phyloP scores from a whole-genome alignment of 2,329 filamentous ascomycete genomes.

The Exserohilum rostratum region DNA sequence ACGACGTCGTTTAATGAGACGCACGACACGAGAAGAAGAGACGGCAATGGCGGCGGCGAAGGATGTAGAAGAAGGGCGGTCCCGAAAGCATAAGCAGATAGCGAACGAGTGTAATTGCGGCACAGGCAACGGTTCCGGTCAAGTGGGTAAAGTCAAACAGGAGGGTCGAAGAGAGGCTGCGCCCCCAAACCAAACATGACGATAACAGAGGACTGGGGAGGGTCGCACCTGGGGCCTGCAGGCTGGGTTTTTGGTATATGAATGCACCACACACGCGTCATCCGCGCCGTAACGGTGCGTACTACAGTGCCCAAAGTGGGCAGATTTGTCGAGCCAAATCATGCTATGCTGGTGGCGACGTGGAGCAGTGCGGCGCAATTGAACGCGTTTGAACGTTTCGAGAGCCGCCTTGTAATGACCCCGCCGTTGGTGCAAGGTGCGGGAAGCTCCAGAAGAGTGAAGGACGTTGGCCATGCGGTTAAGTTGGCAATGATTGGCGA shows the following conservation, averaged over 20 bases:
- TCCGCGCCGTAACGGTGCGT: conserved; percentile 32
- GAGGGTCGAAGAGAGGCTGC: conserved; percentile 26
- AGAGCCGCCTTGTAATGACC: conserved; percentile 19
- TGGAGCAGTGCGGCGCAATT: conserved; percentile 21
- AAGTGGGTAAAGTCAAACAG: conserved; percentile 23
- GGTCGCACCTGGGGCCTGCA: conserved; percentile 42
- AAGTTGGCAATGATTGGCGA: conserved; percentile 16
- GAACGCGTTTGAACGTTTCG: conserved; percentile 24
- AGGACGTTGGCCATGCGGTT: conserved; percentile 12
- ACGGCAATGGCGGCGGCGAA: conserved; percentile 15
- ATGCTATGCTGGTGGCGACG: conserved; percentile 23
- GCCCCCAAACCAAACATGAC: conserved; percentile 26
- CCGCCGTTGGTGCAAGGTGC: conserved; percentile 25
- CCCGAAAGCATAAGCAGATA: conserved; percentile 11
- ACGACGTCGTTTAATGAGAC: conserved; percentile 8
- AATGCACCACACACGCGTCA: conserved; percentile 32
- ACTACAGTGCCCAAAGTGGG: conserved; percentile 9
- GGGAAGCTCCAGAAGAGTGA: conserved; percentile 18
- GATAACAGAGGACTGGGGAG: conserved; percentile 31
- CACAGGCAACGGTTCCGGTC: conserved; percentile 23
- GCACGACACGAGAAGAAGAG: conserved; percentile 10
- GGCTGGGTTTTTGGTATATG: conserved; percentile 41
- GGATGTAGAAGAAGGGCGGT: conserved; percentile 18
- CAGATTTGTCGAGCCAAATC: conserved; percentile 6
- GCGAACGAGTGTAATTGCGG: conserved; percentile 14